phyloP scores from a whole-genome alignment of 805 yeast genomes.

The Middelhovenomyces tepae region DNA sequence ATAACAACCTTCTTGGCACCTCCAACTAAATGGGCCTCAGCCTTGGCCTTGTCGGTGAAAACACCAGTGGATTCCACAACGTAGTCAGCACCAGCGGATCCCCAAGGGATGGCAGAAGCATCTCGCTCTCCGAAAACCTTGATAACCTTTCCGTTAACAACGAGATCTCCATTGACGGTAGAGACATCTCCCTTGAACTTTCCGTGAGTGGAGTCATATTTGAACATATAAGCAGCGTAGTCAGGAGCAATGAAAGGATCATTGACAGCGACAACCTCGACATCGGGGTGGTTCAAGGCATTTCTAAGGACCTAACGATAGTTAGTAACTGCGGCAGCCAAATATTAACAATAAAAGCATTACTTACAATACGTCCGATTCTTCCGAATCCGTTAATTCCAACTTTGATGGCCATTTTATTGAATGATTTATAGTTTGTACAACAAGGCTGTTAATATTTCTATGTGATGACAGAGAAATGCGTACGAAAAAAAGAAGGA shows the following conservation, averaged over 20 bases:
- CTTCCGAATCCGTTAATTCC: conserved; percentile 96
- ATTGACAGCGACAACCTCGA: conserved; percentile 79
- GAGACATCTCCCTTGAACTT: conserved; percentile 67
- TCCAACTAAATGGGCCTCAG: conserved; percentile 74
- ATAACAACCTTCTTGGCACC: conserved; percentile 94
- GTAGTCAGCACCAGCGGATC: conserved; percentile 67
- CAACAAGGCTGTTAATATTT: too few relatives aligned
- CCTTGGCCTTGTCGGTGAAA: conserved; percentile 75
- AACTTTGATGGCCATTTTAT: too few relatives aligned
- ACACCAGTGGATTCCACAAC: conserved; percentile 94
- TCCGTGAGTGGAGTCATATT: conserved; percentile 92
- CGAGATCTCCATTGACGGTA: conserved; percentile 41
- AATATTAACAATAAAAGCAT: not conserved
- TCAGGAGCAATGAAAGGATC: conserved; percentile 87
- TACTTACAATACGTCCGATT: conserved; percentile 70
- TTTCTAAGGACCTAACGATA: conserved; percentile 47
- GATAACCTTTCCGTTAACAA: conserved; percentile 63
- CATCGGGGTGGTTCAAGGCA: conserved; percentile 64
- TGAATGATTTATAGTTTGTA: too few relatives aligned
- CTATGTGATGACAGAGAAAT: too few relatives aligned
- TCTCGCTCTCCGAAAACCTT: conserved; percentile 70
- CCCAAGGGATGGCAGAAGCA: conserved; percentile 88
- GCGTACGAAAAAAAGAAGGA: too few relatives aligned
- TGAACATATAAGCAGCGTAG: conserved; percentile 92
- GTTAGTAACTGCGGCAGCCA: not conserved